Evolutionary conservation across 2,329 filamentous ascomycete species (phyloP).

Genomic region (Chrysoporthe austroafricana): DNA sequence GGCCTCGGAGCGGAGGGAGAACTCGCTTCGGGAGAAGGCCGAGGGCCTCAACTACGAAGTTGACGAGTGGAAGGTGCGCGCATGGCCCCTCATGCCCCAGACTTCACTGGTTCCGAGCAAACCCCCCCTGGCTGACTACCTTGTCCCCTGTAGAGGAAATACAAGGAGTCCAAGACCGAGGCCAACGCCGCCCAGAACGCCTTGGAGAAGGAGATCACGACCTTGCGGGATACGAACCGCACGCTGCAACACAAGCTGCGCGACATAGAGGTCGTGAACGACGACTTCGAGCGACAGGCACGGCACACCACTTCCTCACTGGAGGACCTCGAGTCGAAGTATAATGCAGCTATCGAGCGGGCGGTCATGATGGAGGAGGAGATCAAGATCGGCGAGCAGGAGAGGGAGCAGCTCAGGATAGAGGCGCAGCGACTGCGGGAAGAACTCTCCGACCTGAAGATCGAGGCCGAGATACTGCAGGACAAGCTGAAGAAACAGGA

Average conservation of each 20-base stretch:
- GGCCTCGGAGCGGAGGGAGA: constrained; percentile 90
- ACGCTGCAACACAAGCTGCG: constrained; percentile 81
- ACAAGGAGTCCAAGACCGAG: constrained; percentile 91
- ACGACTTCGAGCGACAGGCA: constrained; percentile 96
- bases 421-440: constrained; percentile 88
- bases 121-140: constrained; percentile 31
- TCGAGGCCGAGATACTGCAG: constrained; percentile 91
- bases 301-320: constrained; percentile 94
- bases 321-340: constrained; percentile 96
- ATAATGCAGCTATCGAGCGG: constrained; percentile 91
- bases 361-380: constrained; percentile 94
- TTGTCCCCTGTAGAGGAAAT: constrained; percentile 72
- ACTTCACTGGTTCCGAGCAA: neutral
- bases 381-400: constrained; percentile 86
- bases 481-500: constrained; percentile 83
- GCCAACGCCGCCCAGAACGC: constrained; percentile 80
- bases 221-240: constrained; percentile 81
- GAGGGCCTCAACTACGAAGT: constrained; percentile 86
- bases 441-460: constrained; percentile 89
- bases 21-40: constrained; percentile 82
- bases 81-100: constrained; percentile 17
- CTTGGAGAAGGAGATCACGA: constrained; percentile 95
- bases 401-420: constrained; percentile 86
- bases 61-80: constrained; percentile 94
- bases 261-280: constrained; percentile 96